phyloP scores from a whole-genome alignment of 1,284 basidiomycete species.

The Austroboletus novae-zelandiae region DNA sequence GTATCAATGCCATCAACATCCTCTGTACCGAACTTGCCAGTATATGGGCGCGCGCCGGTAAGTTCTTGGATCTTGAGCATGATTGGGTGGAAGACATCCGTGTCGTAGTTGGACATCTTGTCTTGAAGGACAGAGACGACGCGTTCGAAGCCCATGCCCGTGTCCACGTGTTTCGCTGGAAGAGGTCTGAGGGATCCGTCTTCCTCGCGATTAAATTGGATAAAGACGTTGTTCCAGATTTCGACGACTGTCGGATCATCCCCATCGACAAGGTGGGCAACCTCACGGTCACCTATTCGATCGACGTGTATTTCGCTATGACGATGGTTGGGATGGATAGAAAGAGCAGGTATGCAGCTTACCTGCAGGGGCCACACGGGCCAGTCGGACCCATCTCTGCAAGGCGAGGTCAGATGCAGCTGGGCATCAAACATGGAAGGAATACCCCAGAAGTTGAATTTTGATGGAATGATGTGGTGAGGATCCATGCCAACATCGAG shows the following conservation, averaged over 20 bases:
- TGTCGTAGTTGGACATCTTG: constrained; percentile 95
- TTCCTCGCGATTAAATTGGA: constrained; percentile 96
- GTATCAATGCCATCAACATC: constrained; percentile 95
- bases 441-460: constrained; percentile 99
- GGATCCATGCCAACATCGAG: constrained; percentile 82
- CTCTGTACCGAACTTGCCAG: constrained; percentile 90
- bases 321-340: background rate
- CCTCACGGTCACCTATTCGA: constrained; percentile 92
- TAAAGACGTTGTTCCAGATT: constrained; percentile 99
- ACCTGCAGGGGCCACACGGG: constrained; percentile 96
- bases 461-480: constrained; percentile 90
- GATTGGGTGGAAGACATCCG: constrained; percentile 91
- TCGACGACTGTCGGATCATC: constrained; percentile 97
- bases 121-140: constrained; percentile 93
- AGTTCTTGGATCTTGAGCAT: constrained; percentile 88
- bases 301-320: constrained; percentile 93
- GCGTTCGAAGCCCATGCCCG: constrained; percentile 98
- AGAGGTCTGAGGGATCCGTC: constrained; percentile 80
- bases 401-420: constrained; percentile 1
- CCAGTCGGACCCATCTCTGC: constrained; percentile 98
- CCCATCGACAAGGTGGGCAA: constrained; percentile 87
- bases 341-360: constrained; percentile 8
- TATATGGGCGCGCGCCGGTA: constrained; percentile 85
- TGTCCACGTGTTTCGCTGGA: constrained; percentile 95
- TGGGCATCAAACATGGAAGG: constrained; percentile 66